Conservation (phyloP, 371 early-diverging fungal species). For the Lichtheimia corymbifera region DNA sequence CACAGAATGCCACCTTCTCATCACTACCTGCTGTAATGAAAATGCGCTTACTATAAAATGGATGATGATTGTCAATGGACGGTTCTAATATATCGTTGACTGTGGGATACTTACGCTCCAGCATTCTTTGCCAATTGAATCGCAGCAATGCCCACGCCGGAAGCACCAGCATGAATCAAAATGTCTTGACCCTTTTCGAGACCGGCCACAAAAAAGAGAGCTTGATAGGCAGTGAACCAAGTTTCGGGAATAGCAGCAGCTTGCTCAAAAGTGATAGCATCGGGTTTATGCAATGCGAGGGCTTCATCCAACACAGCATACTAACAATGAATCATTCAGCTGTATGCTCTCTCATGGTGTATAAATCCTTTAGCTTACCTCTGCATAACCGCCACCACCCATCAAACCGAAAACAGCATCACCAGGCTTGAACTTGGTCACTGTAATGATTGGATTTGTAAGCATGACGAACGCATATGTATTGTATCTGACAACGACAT, state of each 20-base stretch:
- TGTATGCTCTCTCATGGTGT: background rate
- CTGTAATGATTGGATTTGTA: conserved; percentile 15
- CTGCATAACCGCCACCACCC: conserved; percentile 74
- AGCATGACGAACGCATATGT: no score
- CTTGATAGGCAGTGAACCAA: conserved; percentile 84
- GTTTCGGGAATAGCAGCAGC: conserved; percentile 78
- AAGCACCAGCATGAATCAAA: conserved; percentile 81
- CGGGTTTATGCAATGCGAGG: conserved; percentile 65
- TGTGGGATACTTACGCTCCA: conserved; percentile 56
- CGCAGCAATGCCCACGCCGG: conserved; percentile 75
- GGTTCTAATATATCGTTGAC: no score
- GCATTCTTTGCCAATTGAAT: conserved; percentile 73
- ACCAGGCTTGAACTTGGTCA: conserved; percentile 53
- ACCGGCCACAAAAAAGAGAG: conserved; percentile 61
- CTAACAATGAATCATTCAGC: conserved; percentile 21
- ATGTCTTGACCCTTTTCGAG: conserved; percentile 64
- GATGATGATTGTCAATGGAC: background rate
- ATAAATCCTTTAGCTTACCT: conserved; percentile 32
- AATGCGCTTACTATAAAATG: conserved; percentile 44
- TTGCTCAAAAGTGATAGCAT: conserved; percentile 54
- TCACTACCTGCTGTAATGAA: conserved; percentile 71
- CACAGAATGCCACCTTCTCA: conserved; percentile 69
- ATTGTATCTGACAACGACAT: background rate
- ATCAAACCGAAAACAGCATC: conserved; percentile 76
- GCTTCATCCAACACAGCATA: conserved; percentile 64